phyloP scores from a whole-genome alignment of 805 yeast species.

The Saccharomycopsis capsularis region DNA sequence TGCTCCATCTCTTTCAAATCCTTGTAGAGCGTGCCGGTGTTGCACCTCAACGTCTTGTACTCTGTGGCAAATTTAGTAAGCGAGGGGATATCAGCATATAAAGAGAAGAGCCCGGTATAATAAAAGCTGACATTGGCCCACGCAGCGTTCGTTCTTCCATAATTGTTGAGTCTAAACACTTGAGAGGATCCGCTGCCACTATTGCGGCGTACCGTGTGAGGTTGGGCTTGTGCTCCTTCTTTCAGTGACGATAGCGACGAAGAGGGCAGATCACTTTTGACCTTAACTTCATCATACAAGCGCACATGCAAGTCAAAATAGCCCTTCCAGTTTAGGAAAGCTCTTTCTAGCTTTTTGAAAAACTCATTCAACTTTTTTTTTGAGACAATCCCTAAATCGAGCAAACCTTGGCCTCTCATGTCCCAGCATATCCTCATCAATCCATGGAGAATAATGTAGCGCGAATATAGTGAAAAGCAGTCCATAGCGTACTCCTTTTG shows the following conservation, averaged over 20 bases:
- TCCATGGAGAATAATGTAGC: slow-evolving; percentile 33
- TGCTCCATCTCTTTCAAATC: slow-evolving; percentile 20
- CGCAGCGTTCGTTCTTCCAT: slow-evolving; percentile 30
- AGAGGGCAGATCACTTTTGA: background rate
- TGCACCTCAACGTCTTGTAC: slow-evolving; percentile 1
- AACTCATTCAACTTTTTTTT: slow-evolving; percentile 25
- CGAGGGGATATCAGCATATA: slow-evolving; percentile 26
- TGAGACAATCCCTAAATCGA: slow-evolving; percentile 27
- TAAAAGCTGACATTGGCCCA: slow-evolving; percentile 31
- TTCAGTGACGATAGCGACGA: too few species aligned
- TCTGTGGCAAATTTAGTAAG: slow-evolving; percentile 20
- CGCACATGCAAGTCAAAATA: slow-evolving; percentile 31
- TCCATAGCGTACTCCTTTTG: slow-evolving; percentile 30
- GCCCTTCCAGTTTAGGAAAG: slow-evolving; percentile 30
- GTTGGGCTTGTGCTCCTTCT: background rate
- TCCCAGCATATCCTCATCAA: slow-evolving; percentile 27
- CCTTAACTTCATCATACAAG: slow-evolving; percentile 1
- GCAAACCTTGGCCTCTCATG: slow-evolving; percentile 25
- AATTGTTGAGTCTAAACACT: slow-evolving; percentile 25
- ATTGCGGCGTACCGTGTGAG: background rate
- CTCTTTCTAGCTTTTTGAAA: slow-evolving; percentile 28
- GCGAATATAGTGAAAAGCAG: slow-evolving; percentile 32
- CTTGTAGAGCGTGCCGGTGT: slow-evolving; percentile 10
- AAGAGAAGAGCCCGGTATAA: slow-evolving; percentile 26
- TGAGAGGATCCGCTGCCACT: background rate